Base-by-base conservation (phyloP, 331 rosid species). In the Pyracantha coccinea region DNA sequence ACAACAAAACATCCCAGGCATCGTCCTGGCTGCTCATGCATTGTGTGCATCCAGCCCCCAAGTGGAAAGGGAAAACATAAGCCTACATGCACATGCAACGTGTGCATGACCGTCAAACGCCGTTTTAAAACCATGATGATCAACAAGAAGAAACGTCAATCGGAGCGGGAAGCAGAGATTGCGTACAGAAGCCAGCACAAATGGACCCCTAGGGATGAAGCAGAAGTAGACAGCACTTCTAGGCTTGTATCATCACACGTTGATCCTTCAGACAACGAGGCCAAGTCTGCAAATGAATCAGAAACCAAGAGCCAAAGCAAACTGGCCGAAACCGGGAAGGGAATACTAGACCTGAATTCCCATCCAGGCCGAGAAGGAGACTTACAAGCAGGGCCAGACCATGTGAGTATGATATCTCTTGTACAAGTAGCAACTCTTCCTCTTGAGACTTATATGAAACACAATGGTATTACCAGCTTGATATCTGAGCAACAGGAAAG, bases 21-120 rank as follows among this genome's bases (percentile, higher is more conserved):
- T 77, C 96, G 99, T 53, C 97, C 99, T 23, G 99, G 99, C 75
- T 94, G 99, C 89, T 92, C 99, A 68, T 94, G 99, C 85, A 94
- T 94, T 81, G 99, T 94, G 68, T 94, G 99, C 85, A 94, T 94
- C 90, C 99, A 94, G 79, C 99, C 99, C 68, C 99, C 99, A 1
- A 94, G 99, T 64, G 99, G 99, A 69, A 94, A 94, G 85, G 99
- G 99, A 47, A 94, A 94, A 88, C 99, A 94, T 88, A 94, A 94
- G 76, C 97, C 99, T 63, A 80, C 96, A 52, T 94, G 99, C 88
- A 90, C 93, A 15, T 94, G 99, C 84, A 85, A 85, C 4, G 99
- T 94, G 61, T 94, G 99, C 89, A 86, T 86, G 89, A 90, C 99
- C n/a, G 99, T 94, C 35, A 94, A 94, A 77, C 97, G 97, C 2